phyloP scores from a whole-genome alignment of 2,329 filamentous ascomycete genomes.

The Microdochium nivale region DNA sequence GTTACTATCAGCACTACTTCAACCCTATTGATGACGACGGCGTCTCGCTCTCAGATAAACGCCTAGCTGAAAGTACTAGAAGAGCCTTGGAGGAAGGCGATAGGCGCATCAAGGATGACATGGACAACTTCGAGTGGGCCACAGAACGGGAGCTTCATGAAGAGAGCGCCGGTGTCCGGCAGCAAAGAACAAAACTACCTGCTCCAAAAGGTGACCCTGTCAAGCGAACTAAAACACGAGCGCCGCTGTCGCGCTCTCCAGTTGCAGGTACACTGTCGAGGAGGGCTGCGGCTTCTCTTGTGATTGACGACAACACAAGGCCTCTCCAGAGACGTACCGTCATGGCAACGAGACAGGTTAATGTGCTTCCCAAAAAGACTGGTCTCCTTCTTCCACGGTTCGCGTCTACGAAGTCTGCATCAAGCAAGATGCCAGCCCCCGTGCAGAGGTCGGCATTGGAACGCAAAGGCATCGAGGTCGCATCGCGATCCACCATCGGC shows the following conservation, averaged over 20 bases:
- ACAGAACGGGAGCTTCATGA: slow-evolving; percentile 45
- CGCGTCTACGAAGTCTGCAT: slow-evolving; percentile 18
- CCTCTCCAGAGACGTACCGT: slow-evolving; percentile 18
- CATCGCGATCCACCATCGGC: slow-evolving; percentile 74
- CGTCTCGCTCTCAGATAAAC: slow-evolving; percentile 50
- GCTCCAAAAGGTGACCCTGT: slow-evolving; percentile 2
- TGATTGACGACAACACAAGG: slow-evolving; percentile 27
- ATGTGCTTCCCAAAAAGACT: slow-evolving; percentile 14
- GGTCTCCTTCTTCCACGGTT: slow-evolving; percentile 17
- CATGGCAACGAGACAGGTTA: slow-evolving; percentile 14
- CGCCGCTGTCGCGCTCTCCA: slow-evolving; percentile 12
- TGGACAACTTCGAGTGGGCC: slow-evolving; percentile 55
- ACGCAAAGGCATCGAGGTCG: slow-evolving; percentile 52
- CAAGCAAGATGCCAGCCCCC: slow-evolving; percentile 28
- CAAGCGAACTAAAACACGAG: slow-evolving; percentile 4
- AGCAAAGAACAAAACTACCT: slow-evolving; percentile 13
- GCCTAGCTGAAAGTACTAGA: slow-evolving; percentile 45
- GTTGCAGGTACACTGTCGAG: slow-evolving; percentile 47
- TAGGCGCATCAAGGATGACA: slow-evolving; percentile 57
- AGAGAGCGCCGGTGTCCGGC: slow-evolving; percentile 18
- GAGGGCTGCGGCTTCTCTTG: slow-evolving; percentile 43
- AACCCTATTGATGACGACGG: slow-evolving; percentile 61
- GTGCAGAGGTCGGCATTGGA: slow-evolving; percentile 43
- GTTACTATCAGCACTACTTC: slow-evolving; percentile 51
- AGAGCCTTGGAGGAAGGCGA: slow-evolving; percentile 50